Evolutionary conservation across 441 rosid genomes (phyloP).

Genomic region (Adansonia rubrostipa): DNA sequence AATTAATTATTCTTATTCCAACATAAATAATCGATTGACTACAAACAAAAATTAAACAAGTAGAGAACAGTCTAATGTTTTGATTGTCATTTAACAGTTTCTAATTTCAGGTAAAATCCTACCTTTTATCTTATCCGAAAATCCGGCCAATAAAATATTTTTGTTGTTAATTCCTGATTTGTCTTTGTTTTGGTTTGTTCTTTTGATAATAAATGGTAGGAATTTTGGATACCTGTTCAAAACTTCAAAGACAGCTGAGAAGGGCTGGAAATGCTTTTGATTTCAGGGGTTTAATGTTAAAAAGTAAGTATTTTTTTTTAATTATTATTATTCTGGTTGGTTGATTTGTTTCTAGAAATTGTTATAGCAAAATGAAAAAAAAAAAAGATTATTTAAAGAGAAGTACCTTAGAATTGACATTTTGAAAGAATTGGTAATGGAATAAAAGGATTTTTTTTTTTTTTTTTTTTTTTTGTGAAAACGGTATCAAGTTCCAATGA

Average conservation of each 20-base stretch:
- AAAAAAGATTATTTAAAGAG: too few species aligned
- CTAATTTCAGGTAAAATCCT: not conserved
- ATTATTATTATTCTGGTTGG: too few species aligned
- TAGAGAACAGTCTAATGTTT: not conserved
- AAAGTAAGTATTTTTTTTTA: conserved; percentile 6
- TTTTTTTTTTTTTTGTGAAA: not conserved
- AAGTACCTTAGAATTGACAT: too few species aligned
- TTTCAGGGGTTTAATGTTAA: conserved; percentile 9
- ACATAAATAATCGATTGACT: not conserved
- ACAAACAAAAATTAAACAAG: not conserved
- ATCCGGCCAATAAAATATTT: not conserved
- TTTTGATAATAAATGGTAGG: not conserved
- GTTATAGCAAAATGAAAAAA: not conserved
- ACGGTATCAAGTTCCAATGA: not conserved
- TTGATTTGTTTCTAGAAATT: not conserved
- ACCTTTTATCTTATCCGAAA: not conserved
- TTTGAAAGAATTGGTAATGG: too few species aligned
- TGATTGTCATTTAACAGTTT: not conserved
- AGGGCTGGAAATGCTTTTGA: not conserved
- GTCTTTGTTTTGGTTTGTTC: not conserved
- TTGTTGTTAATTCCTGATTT: not conserved
- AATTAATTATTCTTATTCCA: not conserved
- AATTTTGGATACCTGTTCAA: not conserved
- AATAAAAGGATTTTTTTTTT: too few species aligned
- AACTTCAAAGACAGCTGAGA: not conserved